Conservation (phyloP, 345 rosid genomes). For the Citropsis articulata region DNA sequence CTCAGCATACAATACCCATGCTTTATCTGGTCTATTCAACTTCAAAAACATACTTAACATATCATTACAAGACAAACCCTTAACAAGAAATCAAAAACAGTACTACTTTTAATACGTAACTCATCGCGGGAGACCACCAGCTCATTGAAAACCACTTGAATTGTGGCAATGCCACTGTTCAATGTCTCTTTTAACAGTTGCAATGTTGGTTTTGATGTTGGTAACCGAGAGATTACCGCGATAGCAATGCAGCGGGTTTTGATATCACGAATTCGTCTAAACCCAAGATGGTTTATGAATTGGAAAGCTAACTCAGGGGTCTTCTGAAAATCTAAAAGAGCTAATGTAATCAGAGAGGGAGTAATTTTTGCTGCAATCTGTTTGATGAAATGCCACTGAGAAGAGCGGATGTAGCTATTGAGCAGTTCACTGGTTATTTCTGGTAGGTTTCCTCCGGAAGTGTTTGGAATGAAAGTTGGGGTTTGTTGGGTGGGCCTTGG, state of each 20-base stretch:
- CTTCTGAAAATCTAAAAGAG: slow-evolving; percentile 46
- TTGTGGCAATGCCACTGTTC: slow-evolving; percentile 13
- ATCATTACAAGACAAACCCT: slow-evolving; percentile 66
- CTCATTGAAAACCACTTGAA: slow-evolving; percentile 49
- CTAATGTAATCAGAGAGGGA: slow-evolving; percentile 41
- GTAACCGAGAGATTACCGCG: slow-evolving; percentile 48
- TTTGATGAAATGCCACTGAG: slow-evolving; percentile 81
- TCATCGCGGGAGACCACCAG: slow-evolving; percentile 39
- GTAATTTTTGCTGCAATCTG: slow-evolving; percentile 42
- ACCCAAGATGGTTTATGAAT: slow-evolving; percentile 43
- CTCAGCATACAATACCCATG: slow-evolving; percentile 92
- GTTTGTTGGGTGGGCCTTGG: slow-evolving; percentile 6
- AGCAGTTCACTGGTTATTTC: slow-evolving; percentile 15
- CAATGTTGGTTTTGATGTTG: slow-evolving; percentile 55
- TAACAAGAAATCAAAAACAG: slow-evolving; percentile 56
- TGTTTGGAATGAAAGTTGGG: slow-evolving; percentile 14
- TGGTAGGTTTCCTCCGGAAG: neutral
- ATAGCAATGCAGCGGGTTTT: slow-evolving; percentile 59
- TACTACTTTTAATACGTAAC: slow-evolving; percentile 44
- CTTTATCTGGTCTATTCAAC: slow-evolving; percentile 51
- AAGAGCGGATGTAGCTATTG: slow-evolving; percentile 36
- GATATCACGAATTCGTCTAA: slow-evolving; percentile 35
- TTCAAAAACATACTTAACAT: slow-evolving; percentile 60
- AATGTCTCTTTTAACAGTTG: slow-evolving; percentile 49
- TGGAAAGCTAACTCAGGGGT: slow-evolving; percentile 56